phyloP scores from a whole-genome alignment of 140 eudicot genomes.

The Flaveria floridana region DNA sequence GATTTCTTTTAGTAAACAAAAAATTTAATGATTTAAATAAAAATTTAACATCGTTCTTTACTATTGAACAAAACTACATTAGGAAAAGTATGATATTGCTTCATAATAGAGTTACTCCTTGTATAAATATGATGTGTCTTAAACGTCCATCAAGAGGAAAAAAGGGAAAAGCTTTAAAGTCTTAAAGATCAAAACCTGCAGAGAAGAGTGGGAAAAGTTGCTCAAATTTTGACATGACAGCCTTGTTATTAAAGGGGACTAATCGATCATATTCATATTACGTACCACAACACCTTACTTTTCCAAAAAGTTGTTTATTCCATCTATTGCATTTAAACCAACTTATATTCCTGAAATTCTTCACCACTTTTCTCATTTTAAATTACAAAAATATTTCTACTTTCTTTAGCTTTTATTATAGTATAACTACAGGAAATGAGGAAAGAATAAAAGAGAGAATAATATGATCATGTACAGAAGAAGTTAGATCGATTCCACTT shows the following conservation, averaged over 20 bases:
- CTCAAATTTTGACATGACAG: conserved; percentile 46
- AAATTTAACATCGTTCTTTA: too few relatives aligned
- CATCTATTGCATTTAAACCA: conserved; percentile 41
- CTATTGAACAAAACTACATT: background rate
- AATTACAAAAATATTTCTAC: conserved; percentile 21
- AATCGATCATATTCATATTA: conserved; percentile 32
- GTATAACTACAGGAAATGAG: background rate
- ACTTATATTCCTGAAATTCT: conserved; percentile 37
- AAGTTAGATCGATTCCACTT: conserved; percentile 2
- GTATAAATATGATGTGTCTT: conserved; percentile 18
- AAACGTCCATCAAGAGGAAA: conserved; percentile 16
- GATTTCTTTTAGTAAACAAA: too few relatives aligned
- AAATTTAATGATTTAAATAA: too few relatives aligned
- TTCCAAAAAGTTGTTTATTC: conserved; percentile 43
- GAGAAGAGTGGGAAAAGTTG: conserved; percentile 43
- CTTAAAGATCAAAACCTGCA: conserved; percentile 32
- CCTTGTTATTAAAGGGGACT: conserved; percentile 39
- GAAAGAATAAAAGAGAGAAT: conserved; percentile 13
- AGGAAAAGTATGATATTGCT: background rate
- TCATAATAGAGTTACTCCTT: background rate
- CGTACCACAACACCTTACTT: conserved; percentile 39
- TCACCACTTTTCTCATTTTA: conserved; percentile 27
- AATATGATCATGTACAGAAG: conserved; percentile 13
- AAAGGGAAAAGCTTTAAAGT: conserved; percentile 37
- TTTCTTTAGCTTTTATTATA: conserved; percentile 27